Conservation (phyloP, 495 filamentous ascomycete genomes). For the Poronia punctata region DNA sequence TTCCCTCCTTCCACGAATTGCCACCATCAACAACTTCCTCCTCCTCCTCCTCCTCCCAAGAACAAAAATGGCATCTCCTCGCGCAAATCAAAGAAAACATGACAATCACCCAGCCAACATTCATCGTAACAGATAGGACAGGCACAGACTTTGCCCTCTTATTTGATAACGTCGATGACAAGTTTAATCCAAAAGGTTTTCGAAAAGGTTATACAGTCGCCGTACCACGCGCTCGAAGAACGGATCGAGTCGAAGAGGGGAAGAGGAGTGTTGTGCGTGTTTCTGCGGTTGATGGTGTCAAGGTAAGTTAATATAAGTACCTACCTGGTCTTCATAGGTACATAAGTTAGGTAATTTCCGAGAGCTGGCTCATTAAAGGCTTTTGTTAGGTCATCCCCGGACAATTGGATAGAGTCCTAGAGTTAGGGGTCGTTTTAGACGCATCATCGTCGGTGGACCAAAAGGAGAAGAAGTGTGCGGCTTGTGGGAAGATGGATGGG, state of each 20-base stretch:
- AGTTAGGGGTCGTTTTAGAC: conserved; percentile 20
- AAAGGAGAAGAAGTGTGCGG: conserved; percentile 8
- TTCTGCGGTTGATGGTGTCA: conserved; percentile 13
- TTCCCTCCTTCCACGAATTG: conserved; percentile 23
- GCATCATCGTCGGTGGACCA: too few species aligned
- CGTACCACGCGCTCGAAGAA: conserved; percentile 23
- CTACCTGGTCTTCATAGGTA: neutral
- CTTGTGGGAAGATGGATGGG: conserved; percentile 21
- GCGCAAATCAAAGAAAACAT: conserved; percentile 40
- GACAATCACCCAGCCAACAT: conserved; percentile 42
- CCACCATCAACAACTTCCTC: conserved; percentile 4
- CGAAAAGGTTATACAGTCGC: conserved; percentile 28
- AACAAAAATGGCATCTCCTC: conserved; percentile 26
- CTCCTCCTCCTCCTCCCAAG: neutral
- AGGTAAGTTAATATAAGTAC: neutral
- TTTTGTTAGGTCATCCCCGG: conserved; percentile 25
- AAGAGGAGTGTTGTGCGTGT: conserved; percentile 33
- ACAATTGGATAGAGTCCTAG: conserved; percentile 22
- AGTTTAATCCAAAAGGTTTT: conserved; percentile 13
- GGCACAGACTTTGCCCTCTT: conserved; percentile 31
- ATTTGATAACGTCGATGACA: conserved; percentile 24
- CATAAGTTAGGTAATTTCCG: neutral
- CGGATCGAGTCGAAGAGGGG: conserved; percentile 22
- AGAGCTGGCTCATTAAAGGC: too few species aligned
- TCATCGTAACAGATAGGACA: conserved; percentile 29